Evolutionary conservation across 2,329 filamentous ascomycete species (phyloP).

Genomic region (Anisogramma anomala): DNA sequence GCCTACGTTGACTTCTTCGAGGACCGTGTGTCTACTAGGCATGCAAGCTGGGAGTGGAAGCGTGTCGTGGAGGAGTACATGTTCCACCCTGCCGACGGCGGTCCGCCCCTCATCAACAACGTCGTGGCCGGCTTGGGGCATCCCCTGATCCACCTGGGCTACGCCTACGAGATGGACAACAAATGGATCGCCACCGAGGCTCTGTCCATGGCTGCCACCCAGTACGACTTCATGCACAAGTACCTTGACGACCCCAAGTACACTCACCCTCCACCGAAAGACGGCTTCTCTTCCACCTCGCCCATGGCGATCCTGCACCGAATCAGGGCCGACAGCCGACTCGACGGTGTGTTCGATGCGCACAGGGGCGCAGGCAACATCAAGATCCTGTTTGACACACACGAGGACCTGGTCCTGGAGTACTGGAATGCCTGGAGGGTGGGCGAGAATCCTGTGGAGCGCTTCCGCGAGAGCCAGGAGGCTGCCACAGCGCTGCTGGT

Average conservation of each 20-base stretch:
- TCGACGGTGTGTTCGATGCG: constrained; percentile 51
- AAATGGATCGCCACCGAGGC: constrained; percentile 84
- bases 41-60: constrained; percentile 68
- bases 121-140: constrained; percentile 73
- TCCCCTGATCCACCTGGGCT: constrained; percentile 89
- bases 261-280: constrained; percentile 44
- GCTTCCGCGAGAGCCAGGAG: constrained; percentile 63
- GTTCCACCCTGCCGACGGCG: constrained; percentile 41
- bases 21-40: constrained; percentile 62
- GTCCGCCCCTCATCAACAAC: constrained; percentile 69
- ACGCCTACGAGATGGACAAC: constrained; percentile 78
- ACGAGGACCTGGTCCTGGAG: constrained; percentile 61
- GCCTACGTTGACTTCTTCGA: constrained; percentile 94
- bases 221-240: constrained; percentile 50
- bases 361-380: constrained; percentile 51
- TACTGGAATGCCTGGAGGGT: constrained; percentile 88
- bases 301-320: constrained; percentile 60
- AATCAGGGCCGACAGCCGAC: constrained; percentile 55
- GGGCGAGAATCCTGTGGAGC: constrained; percentile 48
- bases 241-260: constrained; percentile 65
- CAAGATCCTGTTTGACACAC: constrained; percentile 52
- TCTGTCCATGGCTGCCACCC: constrained; percentile 52
- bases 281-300: constrained; percentile 42
- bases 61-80: constrained; percentile 64
- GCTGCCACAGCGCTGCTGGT: constrained; percentile 51